Evolutionary conservation across 495 filamentous ascomycete species (phyloP), one percentile per base, ranked within the genome.

Genomic region (Penicillium roqueforti): DNA sequence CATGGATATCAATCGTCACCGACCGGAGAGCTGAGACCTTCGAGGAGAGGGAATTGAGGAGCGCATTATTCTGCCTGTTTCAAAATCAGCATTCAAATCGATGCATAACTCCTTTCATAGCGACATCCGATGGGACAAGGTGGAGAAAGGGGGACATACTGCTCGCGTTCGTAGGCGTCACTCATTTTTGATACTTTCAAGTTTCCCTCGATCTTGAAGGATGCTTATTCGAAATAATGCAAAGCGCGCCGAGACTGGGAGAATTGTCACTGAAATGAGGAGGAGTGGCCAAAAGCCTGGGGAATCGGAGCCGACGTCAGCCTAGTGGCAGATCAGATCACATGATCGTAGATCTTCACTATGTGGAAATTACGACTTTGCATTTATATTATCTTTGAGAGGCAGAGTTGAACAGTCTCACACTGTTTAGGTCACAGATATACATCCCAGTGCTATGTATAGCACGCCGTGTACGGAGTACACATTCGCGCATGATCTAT

Each of bases 1-100:
- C 91, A 75, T 97, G 95, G 67, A 98, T 98, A 74, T 97, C 89
- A 40, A 97, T 84, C n/a, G 93, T 98, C n/a, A 98, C 91, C 59
- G 86, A 86, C 63, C 92, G 91, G 47, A 98, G 81, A 31, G 91
- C 89, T 40, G 88, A 88, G 28, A 97, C 90, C 71, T 98, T 98
- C 23, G 80, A 79, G 14, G 88, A 85, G 20, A 98, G 86, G 62
- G 95, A 91, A 61, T 91, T 86, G 46, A 98, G 87, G 67, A 93
- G 91, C 62, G 89, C 85, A 74, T 96, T 96, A 75, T 98, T 98
- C 74, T 98, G 93, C 70, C 83, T 85, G 62, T 14, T 42, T 18
- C 9, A 8, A 29, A n/a, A 39, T 63, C 41, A 61, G 61, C 45
- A 14, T 47, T 16, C 14, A 23, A n/a, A 16, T 46, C 13, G 9